These are phyloP conservation scores for Biscutella laevigata DNA, from an alignment of 441 rosid genomes.

Conservation along the genomic window DNA sequence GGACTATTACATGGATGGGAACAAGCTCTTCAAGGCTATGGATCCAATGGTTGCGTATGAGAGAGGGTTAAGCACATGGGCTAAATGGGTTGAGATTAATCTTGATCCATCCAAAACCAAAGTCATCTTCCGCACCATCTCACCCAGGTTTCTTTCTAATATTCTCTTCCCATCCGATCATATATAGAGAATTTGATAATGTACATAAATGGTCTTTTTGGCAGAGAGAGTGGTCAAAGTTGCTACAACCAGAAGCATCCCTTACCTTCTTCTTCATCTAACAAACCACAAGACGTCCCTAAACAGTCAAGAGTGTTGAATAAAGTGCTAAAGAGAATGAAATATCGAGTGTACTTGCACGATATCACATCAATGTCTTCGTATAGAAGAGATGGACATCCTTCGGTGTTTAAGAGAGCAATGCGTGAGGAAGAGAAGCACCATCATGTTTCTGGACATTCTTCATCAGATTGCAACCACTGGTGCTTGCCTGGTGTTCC, in stretches of 20 bases:
- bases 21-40: constrained; percentile 41
- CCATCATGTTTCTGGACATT: constrained; percentile 24
- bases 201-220: neutral
- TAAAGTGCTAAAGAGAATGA: constrained; percentile 58
- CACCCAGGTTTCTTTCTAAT: constrained; percentile 37
- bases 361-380: constrained; percentile 73
- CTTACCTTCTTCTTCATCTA: constrained; percentile 34
- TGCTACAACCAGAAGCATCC: constrained; percentile 79
- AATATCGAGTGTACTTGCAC: constrained; percentile 64
- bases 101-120: constrained; percentile 62
- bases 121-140: constrained; percentile 82
- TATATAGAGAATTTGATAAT: neutral
- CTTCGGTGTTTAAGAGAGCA: constrained; percentile 63
- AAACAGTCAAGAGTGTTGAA: constrained; percentile 52
- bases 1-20: constrained; percentile 84
- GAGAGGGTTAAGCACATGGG: constrained; percentile 82
- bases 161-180: neutral
- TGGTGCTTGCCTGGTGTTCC: constrained; percentile 99
- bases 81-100: constrained; percentile 77
- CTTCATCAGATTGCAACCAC: constrained; percentile 76
- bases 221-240: constrained; percentile 75
- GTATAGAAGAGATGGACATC: constrained; percentile 78
- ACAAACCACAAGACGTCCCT: constrained; percentile 58
- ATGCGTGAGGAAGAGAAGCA: constrained; percentile 44
- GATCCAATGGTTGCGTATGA: constrained; percentile 82